Conservation (phyloP, 768 basidiomycete species). For the Dioszegia crocea region DNA sequence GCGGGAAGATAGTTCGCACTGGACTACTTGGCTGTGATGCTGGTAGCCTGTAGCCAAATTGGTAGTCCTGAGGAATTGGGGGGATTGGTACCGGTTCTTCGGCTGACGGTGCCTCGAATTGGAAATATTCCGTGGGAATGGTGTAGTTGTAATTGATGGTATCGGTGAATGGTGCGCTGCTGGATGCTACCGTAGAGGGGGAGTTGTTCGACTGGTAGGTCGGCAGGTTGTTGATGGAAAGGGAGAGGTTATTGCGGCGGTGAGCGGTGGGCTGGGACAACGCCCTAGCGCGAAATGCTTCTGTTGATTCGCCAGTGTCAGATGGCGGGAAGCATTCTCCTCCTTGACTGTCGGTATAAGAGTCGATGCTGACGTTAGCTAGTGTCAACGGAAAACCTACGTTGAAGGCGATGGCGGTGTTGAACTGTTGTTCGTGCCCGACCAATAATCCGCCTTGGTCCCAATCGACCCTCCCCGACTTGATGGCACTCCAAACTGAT, state of each 20-base stretch:
- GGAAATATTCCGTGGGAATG: conserved; percentile 35
- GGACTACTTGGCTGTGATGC: conserved; percentile 45
- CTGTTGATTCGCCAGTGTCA: conserved; percentile 17
- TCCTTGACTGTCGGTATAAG: conserved; percentile 9
- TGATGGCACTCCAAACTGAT: background rate
- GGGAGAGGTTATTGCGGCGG: conserved; percentile 33
- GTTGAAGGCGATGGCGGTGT: conserved; percentile 11
- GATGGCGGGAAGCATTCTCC: conserved; percentile 38
- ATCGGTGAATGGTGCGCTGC: conserved; percentile 34
- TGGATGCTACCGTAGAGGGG: conserved; percentile 24
- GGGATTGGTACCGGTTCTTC: conserved; percentile 11
- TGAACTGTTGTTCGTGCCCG: conserved; percentile 1
- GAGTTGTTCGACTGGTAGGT: conserved; percentile 14
- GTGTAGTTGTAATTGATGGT: conserved; percentile 26
- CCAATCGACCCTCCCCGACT: conserved; percentile 6
- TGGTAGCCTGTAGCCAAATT: conserved; percentile 33
- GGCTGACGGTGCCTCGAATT: conserved; percentile 25
- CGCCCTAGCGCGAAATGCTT: conserved; percentile 22
- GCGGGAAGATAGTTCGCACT: conserved; percentile 28
- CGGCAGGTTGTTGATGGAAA: conserved; percentile 30
- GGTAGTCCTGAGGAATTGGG: conserved; percentile 7
- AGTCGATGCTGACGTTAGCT: conserved; percentile 6
- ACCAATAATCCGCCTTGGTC: conserved; percentile 6
- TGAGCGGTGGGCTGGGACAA: conserved; percentile 25
- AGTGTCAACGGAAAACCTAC: background rate